Evolutionary conservation across 2,329 filamentous ascomycete species (phyloP).

Genomic region (Colletotrichum trifolii): DNA sequence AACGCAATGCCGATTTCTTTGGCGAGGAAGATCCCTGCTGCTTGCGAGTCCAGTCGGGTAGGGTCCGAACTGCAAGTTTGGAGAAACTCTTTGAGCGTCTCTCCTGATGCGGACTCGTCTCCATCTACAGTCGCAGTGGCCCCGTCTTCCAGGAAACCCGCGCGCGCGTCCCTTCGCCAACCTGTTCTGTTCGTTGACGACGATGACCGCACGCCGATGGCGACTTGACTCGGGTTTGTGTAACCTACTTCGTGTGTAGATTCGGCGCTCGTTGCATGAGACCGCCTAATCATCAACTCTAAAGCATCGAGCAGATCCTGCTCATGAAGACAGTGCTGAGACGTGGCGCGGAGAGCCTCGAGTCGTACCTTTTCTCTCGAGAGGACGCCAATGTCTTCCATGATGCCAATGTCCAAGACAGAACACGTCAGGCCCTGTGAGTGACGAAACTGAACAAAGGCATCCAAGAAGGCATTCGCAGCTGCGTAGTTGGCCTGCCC

Average conservation of each 20-base stretch:
- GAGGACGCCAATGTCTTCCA: slow-evolving; percentile 53
- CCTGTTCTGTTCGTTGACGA: slow-evolving; percentile 19
- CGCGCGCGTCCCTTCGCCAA: slow-evolving; percentile 40
- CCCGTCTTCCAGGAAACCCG: slow-evolving; percentile 33
- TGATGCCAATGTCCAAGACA: slow-evolving; percentile 51
- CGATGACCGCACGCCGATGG: slow-evolving; percentile 30
- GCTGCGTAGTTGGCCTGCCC: slow-evolving; percentile 54
- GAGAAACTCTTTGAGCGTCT: slow-evolving; percentile 12
- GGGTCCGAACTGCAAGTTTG: slow-evolving; percentile 9
- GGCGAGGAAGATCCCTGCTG: slow-evolving; percentile 18
- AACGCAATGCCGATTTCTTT: slow-evolving; percentile 17
- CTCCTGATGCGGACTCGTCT: not conserved
- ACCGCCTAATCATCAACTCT: slow-evolving; percentile 27
- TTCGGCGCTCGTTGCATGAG: not conserved
- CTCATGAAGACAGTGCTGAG: slow-evolving; percentile 37
- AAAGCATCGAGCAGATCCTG: slow-evolving; percentile 38
- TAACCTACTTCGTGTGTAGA: not conserved
- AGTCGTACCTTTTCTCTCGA: slow-evolving; percentile 35
- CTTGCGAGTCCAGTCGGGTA: not conserved
- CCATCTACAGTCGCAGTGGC: not conserved
- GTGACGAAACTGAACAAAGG: slow-evolving; percentile 50
- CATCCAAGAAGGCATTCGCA: slow-evolving; percentile 54
- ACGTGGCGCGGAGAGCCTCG: slow-evolving; percentile 26
- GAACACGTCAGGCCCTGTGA: slow-evolving; percentile 50
- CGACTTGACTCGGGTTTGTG: slow-evolving; percentile 38